Base-by-base conservation (phyloP, 352 stramenopile species). In the Phytophthora pistaciae region DNA sequence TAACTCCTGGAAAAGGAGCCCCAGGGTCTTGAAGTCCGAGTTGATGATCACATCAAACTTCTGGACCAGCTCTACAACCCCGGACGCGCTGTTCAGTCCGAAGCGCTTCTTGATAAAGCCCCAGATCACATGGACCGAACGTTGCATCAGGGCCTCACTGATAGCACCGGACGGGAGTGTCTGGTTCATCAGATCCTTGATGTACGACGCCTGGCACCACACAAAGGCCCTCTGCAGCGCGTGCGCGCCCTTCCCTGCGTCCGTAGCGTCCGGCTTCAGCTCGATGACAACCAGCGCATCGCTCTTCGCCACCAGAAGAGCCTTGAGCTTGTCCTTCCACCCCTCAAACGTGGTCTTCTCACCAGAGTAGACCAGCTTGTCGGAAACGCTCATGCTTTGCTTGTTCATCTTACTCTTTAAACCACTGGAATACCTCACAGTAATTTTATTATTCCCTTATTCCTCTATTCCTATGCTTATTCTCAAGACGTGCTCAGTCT, bases 101-200 rank as follows among this genome's bases (percentile, higher is more conserved):
- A 53, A 69, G 6, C 31, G 29, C 27, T 27, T 57, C 5, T 69
- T 42, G 3, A 58, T 38, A 18, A 5, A 11, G 7, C 54, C n/a
- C 54, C 54, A 69, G 5, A 69, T 57, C 54, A 58, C 20, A 13
- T 69, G 62, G 16, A 59, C 42, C 3, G 42, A 31, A 31, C 40
- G n/a, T 11, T 48, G 6, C n/a, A 56, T 49, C 16, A 60, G 54
- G 7, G 14, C 5, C 10, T 55, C 23, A 13, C n/a, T 20, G 20
- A 16, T 27, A 27, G n/a, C 4, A n/a, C 4, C n/a, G 18, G 20
- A 14, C 18, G 23, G 63, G 16, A 48, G 33, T 0, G 54, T 70
- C 27, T 21, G 7, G 20, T 13, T 64, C 0, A 70, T 21, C 21
- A 70, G 27, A 29, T 53, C 14, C 27, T 61, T 72, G 64, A 72